These are phyloP conservation scores for Apiotrichum gracile DNA, from an alignment of 1,284 basidiomycete species.

Conservation along the genomic window DNA sequence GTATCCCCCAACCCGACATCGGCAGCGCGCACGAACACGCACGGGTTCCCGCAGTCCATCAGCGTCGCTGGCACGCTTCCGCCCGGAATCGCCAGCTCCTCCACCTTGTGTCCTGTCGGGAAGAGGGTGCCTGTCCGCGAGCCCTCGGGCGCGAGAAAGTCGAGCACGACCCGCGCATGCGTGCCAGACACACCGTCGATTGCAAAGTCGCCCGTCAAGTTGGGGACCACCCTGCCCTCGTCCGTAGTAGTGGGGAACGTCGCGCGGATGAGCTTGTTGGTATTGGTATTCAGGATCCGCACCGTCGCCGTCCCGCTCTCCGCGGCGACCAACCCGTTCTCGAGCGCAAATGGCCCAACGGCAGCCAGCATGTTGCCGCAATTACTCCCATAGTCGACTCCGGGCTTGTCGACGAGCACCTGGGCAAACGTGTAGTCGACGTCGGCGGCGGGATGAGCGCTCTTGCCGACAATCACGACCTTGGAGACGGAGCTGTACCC, in stretches of 20 bases:
- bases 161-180: slow-evolving; percentile 60
- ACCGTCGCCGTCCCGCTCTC: slow-evolving; percentile 4
- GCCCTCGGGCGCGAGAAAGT: slow-evolving; percentile 62
- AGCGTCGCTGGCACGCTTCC: slow-evolving; percentile 51
- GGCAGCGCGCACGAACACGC: slow-evolving; percentile 55
- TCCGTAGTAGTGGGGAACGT: slow-evolving; percentile 2
- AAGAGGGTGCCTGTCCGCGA: slow-evolving; percentile 64
- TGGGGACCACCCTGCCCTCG: slow-evolving; percentile 51
- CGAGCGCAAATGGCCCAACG: slow-evolving; percentile 33
- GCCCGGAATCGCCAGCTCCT: slow-evolving; percentile 48
- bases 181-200: slow-evolving; percentile 63
- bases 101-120: slow-evolving; percentile 55
- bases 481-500: slow-evolving; percentile 74
- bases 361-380: slow-evolving; percentile 35
- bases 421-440: slow-evolving; percentile 32
- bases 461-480: slow-evolving; percentile 61
- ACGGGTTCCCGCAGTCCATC: slow-evolving; percentile 68
- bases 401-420: slow-evolving; percentile 13
- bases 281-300: slow-evolving; percentile 18
- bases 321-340: slow-evolving; percentile 11
- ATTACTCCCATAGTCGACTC: slow-evolving; percentile 28
- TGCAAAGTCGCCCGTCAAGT: slow-evolving; percentile 49
- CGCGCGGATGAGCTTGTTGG: slow-evolving; percentile 13
- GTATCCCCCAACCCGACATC: slow-evolving; percentile 47
- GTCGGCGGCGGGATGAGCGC: slow-evolving; percentile 14